Evolutionary conservation across 768 basidiomycete species (phyloP), one percentile per base, ranked within the genome.

Genomic region (Boletus edulis): DNA sequence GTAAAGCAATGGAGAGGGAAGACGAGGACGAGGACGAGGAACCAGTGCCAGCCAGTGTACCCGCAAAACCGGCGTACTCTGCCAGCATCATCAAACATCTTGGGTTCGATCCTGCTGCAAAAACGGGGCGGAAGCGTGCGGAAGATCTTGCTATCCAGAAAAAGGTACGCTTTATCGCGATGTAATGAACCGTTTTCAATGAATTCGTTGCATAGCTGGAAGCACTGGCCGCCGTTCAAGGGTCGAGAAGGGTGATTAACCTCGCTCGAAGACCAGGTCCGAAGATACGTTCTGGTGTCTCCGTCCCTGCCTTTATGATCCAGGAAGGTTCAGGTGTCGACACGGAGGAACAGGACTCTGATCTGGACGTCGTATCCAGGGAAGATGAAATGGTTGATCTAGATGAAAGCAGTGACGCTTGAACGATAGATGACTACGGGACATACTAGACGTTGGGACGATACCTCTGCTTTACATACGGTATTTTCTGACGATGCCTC

Each of bases 21-120:
- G 62, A 58, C 18, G 58, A 55, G 24, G 40, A 59, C 22, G 58
- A 55, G 20, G 40, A 44, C 32, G 55, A 59, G 10, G 65, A 64
- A 32, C 56, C 56, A 46, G 49, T 54, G 34, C 55, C 70, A 32
- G 57, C 39, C 29, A 47, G 41, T 4, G 52, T 42, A 15, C 59
- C 62, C 34, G 61, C 60, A 46, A 82, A 78, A 64, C 74, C 70
- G 43, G 78, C 81, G 2, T 93, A 87, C 67, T 84, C 85, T 38
- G 83, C 86, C 0, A 75, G 75, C 47, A 68, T 88, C 22, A 82
- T 94, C 63, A 85, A 85, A 63, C 75, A 80, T 5, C 75, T 94
- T 4, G 91, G 91, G 2, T 94, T 93, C 55, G 89, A 94, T 70
- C 91, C 91, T 24, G 81, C 83, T 3, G 64, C 76, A 9, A 85